Evolutionary conservation across 495 filamentous ascomycete genomes (phyloP), one percentile per base, ranked within the genome.

Genomic region (Neurospora sp.): DNA sequence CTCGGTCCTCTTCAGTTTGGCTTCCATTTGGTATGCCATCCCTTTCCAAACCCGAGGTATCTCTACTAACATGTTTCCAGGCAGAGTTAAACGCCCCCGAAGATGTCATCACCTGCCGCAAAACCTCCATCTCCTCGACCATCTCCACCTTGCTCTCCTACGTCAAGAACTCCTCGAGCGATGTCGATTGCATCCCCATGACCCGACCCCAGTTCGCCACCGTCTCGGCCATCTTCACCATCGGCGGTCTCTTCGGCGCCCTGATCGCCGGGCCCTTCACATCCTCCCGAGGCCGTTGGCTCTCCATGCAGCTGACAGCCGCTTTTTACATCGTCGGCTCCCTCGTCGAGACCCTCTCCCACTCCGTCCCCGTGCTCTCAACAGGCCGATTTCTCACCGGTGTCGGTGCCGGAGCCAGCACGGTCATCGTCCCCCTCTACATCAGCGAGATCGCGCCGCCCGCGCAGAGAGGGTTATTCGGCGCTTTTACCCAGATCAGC

Each of bases 391-490:
- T 96, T 22, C 80, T 98, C 14, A 90, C 91, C 5, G 96, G 96
- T 8, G 75, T 97, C 3, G 96, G 92, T 7, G 92, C 94, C 9
- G 96, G 96, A 8, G 91, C 93, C 7, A 88, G 93, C 9, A 92
- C 94, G 10, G 96, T 98, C 31, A 91, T 97, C n/a, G 93, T 96
- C 0, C 96, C 96, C n/a, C 89, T 98, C 40, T 98, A 95, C 81
- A 92, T 99, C 73, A 93, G 93, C 20, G 96, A 99, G 80, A 86
- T 97, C 20, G 91, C 94, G 0, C 96, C 95, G 18, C 92, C 91
- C 0, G 82, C 82, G 5, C 87, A 91, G 69, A 90, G 91, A 53
- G 96, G 96, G 2, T 89, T 94, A 72, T 97, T 97, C 78, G 96
- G 96, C 9, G 90, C 91, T 18, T 90, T 96, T 76, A 99, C 96